These are phyloP conservation scores for Oxyria digyna DNA, from an alignment of 148 eudicot species.

Conservation along the genomic window DNA sequence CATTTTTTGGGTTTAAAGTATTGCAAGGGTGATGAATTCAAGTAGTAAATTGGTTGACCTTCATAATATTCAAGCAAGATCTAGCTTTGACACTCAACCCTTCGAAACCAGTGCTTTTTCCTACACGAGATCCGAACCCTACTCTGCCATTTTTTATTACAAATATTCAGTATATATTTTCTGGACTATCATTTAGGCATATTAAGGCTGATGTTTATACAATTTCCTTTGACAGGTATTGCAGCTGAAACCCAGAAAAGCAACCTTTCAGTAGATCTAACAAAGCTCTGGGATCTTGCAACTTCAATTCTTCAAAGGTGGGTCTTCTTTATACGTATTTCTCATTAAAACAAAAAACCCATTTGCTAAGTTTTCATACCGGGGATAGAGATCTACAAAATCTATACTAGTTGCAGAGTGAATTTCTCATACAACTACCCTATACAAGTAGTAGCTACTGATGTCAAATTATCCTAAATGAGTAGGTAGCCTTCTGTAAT, in stretches of 20 bases:
- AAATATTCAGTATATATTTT: too few relatives aligned
- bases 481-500: neutral
- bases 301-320: neutral
- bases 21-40: neutral
- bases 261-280: too few relatives aligned
- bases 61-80: conserved; percentile 46
- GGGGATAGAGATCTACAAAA: neutral
- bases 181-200: neutral
- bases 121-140: conserved; percentile 62
- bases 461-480: neutral
- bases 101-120: conserved; percentile 37
- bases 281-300: neutral
- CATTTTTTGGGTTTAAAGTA: neutral
- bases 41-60: conserved; percentile 9
- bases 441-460: neutral
- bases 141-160: neutral
- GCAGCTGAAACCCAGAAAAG: neutral
- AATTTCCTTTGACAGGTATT: too few relatives aligned
- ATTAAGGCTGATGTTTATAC: too few relatives aligned
- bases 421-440: neutral
- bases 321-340: too few relatives aligned
- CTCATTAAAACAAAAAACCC: neutral
- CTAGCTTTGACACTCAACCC: conserved; percentile 12
- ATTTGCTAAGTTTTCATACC: neutral
- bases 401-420: neutral